A percentile compares a stretch with the other conserved stretches of the same genome.
phyloP scores from a whole-genome alignment of 2,329 filamentous ascomycete genomes.

The Phaeosphaeriaceae sp. region DNA sequence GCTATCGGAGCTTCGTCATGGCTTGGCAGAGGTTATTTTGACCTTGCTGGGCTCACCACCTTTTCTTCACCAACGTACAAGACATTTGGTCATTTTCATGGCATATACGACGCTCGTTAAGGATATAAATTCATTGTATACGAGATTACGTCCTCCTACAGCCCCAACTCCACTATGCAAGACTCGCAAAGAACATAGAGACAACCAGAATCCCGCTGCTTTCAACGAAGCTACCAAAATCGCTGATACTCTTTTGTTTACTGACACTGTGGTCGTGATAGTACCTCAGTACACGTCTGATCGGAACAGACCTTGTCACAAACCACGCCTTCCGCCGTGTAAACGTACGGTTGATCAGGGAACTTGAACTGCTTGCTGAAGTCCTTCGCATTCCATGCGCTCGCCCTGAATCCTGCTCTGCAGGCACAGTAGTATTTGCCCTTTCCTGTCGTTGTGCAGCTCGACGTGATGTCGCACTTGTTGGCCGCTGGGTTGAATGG shows the following conservation, averaged over 20 bases:
- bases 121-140: slow-evolving; percentile 17
- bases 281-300: slow-evolving; percentile 27
- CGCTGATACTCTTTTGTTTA: slow-evolving; percentile 1
- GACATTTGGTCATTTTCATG: background rate
- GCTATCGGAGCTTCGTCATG: slow-evolving; percentile 30
- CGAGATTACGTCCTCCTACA: slow-evolving; percentile 21
- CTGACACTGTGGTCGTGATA: slow-evolving; percentile 27
- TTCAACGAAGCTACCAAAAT: background rate
- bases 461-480: slow-evolving; percentile 33
- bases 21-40: slow-evolving; percentile 15
- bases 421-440: slow-evolving; percentile 39
- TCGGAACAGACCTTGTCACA: slow-evolving; percentile 35
- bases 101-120: background rate
- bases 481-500: slow-evolving; percentile 30
- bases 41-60: slow-evolving; percentile 3
- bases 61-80: background rate
- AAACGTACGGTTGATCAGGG: slow-evolving; percentile 33
- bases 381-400: slow-evolving; percentile 29
- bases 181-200: background rate
- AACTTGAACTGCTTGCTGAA: slow-evolving; percentile 37
- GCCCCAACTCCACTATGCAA: slow-evolving; percentile 17
- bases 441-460: slow-evolving; percentile 30
- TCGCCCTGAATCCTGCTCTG: slow-evolving; percentile 31
- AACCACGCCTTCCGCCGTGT: slow-evolving; percentile 21
- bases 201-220: background rate